Conservation (phyloP, 225 moss, liverwort and hornwort species). For the Asterella californica region DNA sequence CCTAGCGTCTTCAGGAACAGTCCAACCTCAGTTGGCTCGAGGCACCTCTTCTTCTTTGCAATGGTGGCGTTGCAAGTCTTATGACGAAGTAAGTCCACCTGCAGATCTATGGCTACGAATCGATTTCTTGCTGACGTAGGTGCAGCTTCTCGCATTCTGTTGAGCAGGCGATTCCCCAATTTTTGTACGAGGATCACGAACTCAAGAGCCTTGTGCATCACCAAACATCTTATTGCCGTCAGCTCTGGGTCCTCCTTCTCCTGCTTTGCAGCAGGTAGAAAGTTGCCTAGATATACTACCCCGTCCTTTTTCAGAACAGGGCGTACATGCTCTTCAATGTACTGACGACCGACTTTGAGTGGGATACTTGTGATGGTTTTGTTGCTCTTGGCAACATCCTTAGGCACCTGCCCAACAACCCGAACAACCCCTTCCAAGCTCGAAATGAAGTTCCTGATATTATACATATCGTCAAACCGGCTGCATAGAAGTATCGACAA, state of each 20-base stretch:
- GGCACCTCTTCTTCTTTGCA: conserved; percentile 47
- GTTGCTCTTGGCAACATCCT: conserved; percentile 30
- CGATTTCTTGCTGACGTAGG: conserved; percentile 36
- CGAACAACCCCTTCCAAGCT: conserved; percentile 62
- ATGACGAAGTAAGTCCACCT: conserved; percentile 40
- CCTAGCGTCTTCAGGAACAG: conserved; percentile 44
- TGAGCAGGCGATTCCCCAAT: conserved; percentile 52
- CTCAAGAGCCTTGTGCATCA: conserved; percentile 47
- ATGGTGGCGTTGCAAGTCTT: conserved; percentile 43
- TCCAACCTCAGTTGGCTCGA: conserved; percentile 51
- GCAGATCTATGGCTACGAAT: conserved; percentile 58
- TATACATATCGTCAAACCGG: conserved; percentile 66
- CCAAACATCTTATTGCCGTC: conserved; percentile 51
- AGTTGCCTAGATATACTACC: conserved; percentile 45
- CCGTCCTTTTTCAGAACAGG: conserved; percentile 47
- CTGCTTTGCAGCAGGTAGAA: conserved; percentile 28
- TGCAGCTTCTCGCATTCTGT: conserved; percentile 61
- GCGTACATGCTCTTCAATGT: conserved; percentile 50
- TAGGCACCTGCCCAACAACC: conserved; percentile 51
- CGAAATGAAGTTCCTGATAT: conserved; percentile 56
- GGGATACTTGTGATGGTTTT: conserved; percentile 41
- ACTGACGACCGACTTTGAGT: conserved; percentile 37
- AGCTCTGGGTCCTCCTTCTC: conserved; percentile 35
- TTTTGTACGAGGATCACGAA: conserved; percentile 48
- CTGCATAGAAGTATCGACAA: conserved; percentile 30